Conservation (phyloP, 2,329 filamentous ascomycete genomes). For the Onygenales sp. region DNA sequence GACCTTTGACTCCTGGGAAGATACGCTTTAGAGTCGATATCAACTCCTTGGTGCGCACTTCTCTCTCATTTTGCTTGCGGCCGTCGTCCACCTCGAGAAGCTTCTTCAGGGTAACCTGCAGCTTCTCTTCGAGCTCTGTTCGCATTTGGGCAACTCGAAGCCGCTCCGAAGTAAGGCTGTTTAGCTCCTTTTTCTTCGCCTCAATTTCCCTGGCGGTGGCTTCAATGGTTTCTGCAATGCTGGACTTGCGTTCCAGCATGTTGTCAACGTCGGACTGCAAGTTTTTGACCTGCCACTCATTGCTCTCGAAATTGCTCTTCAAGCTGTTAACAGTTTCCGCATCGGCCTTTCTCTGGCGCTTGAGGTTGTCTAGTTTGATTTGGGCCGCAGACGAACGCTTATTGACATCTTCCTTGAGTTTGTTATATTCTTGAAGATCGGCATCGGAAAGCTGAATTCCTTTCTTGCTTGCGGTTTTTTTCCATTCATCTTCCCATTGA, state of each 20-base stretch:
- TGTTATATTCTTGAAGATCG: slow-evolving; percentile 84
- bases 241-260: slow-evolving; percentile 58
- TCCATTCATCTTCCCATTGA: slow-evolving; percentile 81
- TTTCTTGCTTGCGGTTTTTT: slow-evolving; percentile 72
- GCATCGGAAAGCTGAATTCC: slow-evolving; percentile 76
- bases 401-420: slow-evolving; percentile 73
- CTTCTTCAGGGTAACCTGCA: slow-evolving; percentile 69
- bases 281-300: slow-evolving; percentile 63
- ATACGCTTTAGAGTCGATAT: slow-evolving; percentile 80
- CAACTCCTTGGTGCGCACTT: slow-evolving; percentile 69
- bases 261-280: slow-evolving; percentile 61
- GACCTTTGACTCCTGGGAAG: slow-evolving; percentile 82
- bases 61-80: slow-evolving; percentile 74
- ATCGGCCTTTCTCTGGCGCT: slow-evolving; percentile 81
- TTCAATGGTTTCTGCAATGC: slow-evolving; percentile 54
- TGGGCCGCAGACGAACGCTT: slow-evolving; percentile 73
- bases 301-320: slow-evolving; percentile 75
- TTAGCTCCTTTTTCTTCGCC: slow-evolving; percentile 81
- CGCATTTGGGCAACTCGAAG: slow-evolving; percentile 70
- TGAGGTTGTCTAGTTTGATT: slow-evolving; percentile 73
- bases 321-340: slow-evolving; percentile 83
- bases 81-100: slow-evolving; percentile 80
- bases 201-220: slow-evolving; percentile 70
- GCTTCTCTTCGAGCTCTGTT: slow-evolving; percentile 85
- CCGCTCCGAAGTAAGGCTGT: slow-evolving; percentile 73